Base-by-base conservation (phyloP, 352 stramenopile genomes). In the Globisporangium solare region DNA sequence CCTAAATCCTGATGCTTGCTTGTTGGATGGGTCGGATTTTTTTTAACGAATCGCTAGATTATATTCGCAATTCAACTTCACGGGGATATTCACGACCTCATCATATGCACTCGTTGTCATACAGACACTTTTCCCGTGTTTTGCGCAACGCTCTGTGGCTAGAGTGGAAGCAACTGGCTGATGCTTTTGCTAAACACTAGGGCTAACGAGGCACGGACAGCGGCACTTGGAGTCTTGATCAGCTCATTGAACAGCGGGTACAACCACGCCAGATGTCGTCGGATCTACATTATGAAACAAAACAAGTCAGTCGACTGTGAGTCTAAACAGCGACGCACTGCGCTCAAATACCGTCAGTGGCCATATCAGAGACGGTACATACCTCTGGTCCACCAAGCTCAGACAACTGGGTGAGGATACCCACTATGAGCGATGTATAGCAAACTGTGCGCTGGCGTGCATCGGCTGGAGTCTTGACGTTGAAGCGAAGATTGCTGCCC, bases 231-330 rank as follows among this genome's bases (percentile, higher is more conserved):
- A 12, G 77, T 82, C 66, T 76, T 83, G 53, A 92, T 81, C 1
- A 95, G 67, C 41, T 84, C 73, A 15, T 74, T 92, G 17, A 95
- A 64, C 40, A 92, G 64, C 22, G 85, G 81, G 55, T 88, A 95
- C 40, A 95, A 54, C 85, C 85, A 95, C n/a, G 51, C 17, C 60
- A 92, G 63, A 56, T 94, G 76, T 11, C 69, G 71, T 47, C 83
- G 66, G 7, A 93, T 64, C 79, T 93, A 52, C 46, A 70, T 47
- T 12, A 64, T 10, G 3, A 62, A 11, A 67, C 52, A 53, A 51
- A 17, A 70, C n/a, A 57, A 47, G 3, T 17, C 39, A 57, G 32
- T 40, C n/a, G 65, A 55, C 42, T n/a, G 51, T 13, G 22, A 51
- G 35, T 35, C 27, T 7, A 42, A 21, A 21, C 12, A 49, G 24